Base-by-base conservation (phyloP, 495 filamentous ascomycete genomes). In the Gamarada debralockiae region DNA sequence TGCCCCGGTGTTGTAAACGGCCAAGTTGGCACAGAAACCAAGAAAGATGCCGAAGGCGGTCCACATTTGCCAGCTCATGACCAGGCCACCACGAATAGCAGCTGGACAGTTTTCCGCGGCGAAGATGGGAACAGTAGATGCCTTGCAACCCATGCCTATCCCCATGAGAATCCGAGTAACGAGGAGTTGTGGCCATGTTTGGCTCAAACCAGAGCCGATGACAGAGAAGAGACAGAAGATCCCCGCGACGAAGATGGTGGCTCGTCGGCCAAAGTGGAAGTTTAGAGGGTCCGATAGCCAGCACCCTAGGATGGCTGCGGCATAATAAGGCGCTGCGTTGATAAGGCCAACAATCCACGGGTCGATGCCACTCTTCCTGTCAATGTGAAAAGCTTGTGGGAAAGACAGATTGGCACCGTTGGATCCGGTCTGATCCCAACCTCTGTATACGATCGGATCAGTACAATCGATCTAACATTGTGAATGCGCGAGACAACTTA, bases 1-100 rank as follows among this genome's bases (percentile, higher is more conserved):
- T 9, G 53, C 48, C 8, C 75, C 77, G 7, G 72, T 66, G 50
- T 73, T 56, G 51, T 60, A 70, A n/a, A 92, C 81, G 0, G 80
- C 80, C 20, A 95, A 68, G 57, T 92, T 91, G 40, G 37, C 79
- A 43, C 20, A 33, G 15, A 0, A 12, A 13, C 88, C 87, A 12
- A 87, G 68, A 58, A 88, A 79, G 60, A 89, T 89, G 36, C 87
- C 87, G 53, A 91, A 91, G 1, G 86, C 87, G 9, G 86, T 90
- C 87, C 87, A 91, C 65, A 91, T 72, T 58, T 95, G 89, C 88
- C 87, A 92, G 14, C 72, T 78, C 88, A 95, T 92, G 33, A 89
- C 85, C n/a, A 95, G 67, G 7, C 79, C 86, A 41, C 89, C 89
- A 57, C 89, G 77, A 48, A 95, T 85, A 18, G 71, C 64, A 14